These are phyloP conservation scores for Thielaviopsis euricoi DNA, from an alignment of 2,329 filamentous ascomycete genomes.

Conservation along the genomic window DNA sequence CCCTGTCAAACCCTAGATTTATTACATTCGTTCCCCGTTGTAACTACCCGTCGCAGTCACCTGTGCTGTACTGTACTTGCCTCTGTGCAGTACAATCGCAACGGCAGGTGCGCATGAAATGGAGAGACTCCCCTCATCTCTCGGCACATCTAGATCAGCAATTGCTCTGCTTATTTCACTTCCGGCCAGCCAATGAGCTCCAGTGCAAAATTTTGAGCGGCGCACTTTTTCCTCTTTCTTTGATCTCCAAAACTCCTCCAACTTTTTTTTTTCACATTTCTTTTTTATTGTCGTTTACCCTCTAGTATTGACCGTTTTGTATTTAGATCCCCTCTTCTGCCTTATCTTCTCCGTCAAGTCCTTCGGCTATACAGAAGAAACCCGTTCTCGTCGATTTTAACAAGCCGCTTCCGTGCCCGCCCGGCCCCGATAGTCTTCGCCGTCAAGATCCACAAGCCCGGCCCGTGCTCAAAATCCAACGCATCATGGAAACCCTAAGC, in stretches of 20 bases:
- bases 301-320: not conserved
- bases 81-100: not conserved
- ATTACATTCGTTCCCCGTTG: not conserved
- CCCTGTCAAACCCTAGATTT: not conserved
- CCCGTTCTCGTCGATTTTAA: constrained; percentile 26
- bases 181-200: not conserved
- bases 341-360: not conserved
- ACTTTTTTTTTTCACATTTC: not conserved
- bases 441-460: constrained; percentile 24
- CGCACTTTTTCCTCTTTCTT: not conserved
- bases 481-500: constrained; percentile 43
- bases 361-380: not conserved
- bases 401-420: constrained; percentile 40
- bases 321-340: constrained; percentile 1
- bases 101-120: not conserved
- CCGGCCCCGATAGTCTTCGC: constrained; percentile 20
- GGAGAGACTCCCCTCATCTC: constrained; percentile 1
- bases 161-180: not conserved
- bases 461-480: constrained; percentile 33
- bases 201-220: not conserved
- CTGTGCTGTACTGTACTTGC: too few species aligned
- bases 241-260: not conserved
- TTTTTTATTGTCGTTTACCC: not conserved
- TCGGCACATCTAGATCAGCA: not conserved
- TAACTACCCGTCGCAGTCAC: too few species aligned